These are phyloP conservation scores for Starmerella floricola DNA, from an alignment of 805 yeast species.

Conservation along the genomic window DNA sequence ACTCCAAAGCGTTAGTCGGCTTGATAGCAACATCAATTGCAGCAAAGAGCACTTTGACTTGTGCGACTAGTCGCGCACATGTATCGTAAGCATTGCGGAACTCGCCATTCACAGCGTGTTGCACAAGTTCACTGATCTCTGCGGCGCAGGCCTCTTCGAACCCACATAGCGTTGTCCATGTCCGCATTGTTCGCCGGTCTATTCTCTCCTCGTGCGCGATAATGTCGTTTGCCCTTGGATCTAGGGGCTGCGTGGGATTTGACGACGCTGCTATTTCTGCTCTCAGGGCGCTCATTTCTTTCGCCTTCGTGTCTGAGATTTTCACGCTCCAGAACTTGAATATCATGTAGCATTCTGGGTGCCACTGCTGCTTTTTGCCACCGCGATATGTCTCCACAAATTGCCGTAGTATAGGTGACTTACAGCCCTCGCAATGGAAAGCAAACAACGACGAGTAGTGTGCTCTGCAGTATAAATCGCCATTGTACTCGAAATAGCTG, in stretches of 20 bases:
- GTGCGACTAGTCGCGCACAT: conserved; percentile 59
- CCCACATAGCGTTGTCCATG: conserved; percentile 79
- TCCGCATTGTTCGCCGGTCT: conserved; percentile 45
- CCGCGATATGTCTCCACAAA: conserved; percentile 87
- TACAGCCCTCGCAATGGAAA: conserved; percentile 85
- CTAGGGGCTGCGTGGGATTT: conserved; percentile 9
- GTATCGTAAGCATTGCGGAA: conserved; percentile 54
- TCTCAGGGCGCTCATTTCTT: conserved; percentile 9
- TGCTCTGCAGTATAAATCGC: conserved; percentile 74
- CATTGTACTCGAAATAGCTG: conserved; percentile 79
- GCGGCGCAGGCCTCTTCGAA: conserved; percentile 87
- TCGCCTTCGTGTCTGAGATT: conserved; percentile 33
- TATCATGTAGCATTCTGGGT: conserved; percentile 97
- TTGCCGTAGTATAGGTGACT: conserved; percentile 80
- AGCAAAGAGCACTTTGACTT: conserved; percentile 61
- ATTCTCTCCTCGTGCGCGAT: conserved; percentile 45
- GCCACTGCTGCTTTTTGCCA: conserved; percentile 93
- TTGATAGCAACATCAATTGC: conserved; percentile 43
- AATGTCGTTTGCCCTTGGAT: conserved; percentile 15
- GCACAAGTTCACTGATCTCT: conserved; percentile 82
- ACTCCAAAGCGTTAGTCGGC: neutral
- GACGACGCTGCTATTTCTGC: conserved; percentile 3
- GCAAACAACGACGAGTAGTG: conserved; percentile 84
- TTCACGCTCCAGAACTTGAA: conserved; percentile 92
- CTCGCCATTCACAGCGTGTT: conserved; percentile 63